Evolutionary conservation across 169 alveolate species (phyloP).

Genomic region (Plasmodium cynomolgi): DNA sequence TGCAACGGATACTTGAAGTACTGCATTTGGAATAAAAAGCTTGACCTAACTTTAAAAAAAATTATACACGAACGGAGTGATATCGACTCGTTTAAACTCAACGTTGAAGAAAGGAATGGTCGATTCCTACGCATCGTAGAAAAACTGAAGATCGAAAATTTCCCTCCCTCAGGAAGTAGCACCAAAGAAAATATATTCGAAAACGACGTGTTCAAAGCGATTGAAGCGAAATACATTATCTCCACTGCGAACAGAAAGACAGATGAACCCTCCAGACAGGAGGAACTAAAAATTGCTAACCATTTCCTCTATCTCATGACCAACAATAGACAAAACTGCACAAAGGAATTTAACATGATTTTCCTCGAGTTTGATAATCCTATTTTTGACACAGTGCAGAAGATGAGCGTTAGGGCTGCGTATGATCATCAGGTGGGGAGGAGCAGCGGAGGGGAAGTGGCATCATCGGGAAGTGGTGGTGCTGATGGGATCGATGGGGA

Average conservation of each 20-base stretch:
- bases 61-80: slow-evolving; percentile 42
- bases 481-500: neutral
- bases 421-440: neutral
- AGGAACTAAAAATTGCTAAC: slow-evolving; percentile 2
- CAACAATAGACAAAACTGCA: slow-evolving; percentile 39
- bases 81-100: slow-evolving; percentile 17
- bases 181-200: neutral
- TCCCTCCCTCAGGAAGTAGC: neutral
- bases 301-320: slow-evolving; percentile 53
- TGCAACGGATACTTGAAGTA: slow-evolving; percentile 45
- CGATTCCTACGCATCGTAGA: slow-evolving; percentile 22
- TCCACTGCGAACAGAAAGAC: neutral
- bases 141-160: slow-evolving; percentile 48
- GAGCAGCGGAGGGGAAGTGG: neutral
- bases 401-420: slow-evolving; percentile 4
- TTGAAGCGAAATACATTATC: slow-evolving; percentile 10
- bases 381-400: slow-evolving; percentile 49
- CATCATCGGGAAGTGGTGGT: neutral
- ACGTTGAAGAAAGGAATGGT: slow-evolving; percentile 35
- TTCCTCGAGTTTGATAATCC: slow-evolving; percentile 35
- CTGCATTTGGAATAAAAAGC: slow-evolving; percentile 57
- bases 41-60: slow-evolving; percentile 51
- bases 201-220: neutral
- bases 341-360: slow-evolving; percentile 39
- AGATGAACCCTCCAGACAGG: neutral